phyloP scores from a whole-genome alignment of 345 rosid genomes.

The Pugionium dolabratum region DNA sequence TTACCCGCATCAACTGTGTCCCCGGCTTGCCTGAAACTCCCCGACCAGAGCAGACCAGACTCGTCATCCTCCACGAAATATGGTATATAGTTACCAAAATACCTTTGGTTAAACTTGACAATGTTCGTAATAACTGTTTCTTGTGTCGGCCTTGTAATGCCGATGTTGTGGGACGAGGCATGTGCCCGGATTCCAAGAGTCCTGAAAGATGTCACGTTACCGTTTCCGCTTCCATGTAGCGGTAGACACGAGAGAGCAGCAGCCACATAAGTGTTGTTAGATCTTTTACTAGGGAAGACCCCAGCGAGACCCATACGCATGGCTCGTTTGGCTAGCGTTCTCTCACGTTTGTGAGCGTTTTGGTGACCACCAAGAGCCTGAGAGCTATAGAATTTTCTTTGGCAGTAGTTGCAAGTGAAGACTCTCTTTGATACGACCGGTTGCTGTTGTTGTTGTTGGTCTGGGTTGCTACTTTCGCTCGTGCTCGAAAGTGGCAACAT shows the following conservation, averaged over 20 bases:
- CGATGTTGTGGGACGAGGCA: slow-evolving; percentile 47
- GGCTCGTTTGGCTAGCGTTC: slow-evolving; percentile 74
- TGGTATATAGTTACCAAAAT: slow-evolving; percentile 46
- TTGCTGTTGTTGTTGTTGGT: slow-evolving; percentile 47
- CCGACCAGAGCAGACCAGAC: slow-evolving; percentile 69
- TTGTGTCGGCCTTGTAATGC: slow-evolving; percentile 41
- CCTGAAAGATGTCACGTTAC: slow-evolving; percentile 43
- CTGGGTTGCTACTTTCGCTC: slow-evolving; percentile 57
- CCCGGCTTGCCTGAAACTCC: slow-evolving; percentile 59
- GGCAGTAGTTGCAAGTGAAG: slow-evolving; percentile 82
- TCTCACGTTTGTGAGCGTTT: slow-evolving; percentile 81
- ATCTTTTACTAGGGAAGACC: slow-evolving; percentile 53
- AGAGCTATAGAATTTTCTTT: slow-evolving; percentile 73
- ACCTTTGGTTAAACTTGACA: slow-evolving; percentile 53
- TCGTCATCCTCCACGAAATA: slow-evolving; percentile 59
- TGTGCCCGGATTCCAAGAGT: slow-evolving; percentile 68
- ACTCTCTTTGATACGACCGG: slow-evolving; percentile 51
- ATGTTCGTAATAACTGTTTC: slow-evolving; percentile 46
- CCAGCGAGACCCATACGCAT: slow-evolving; percentile 58
- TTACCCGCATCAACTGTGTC: slow-evolving; percentile 18
- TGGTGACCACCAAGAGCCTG: slow-evolving; percentile 95
- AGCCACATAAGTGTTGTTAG: slow-evolving; percentile 43
- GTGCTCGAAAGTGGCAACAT: slow-evolving; percentile 64
- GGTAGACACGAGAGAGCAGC: slow-evolving; percentile 59
- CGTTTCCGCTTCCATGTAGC: slow-evolving; percentile 52